Evolutionary conservation across 495 filamentous ascomycete species (phyloP), one percentile per base, ranked within the genome.

Genomic region (Penicillium coprophilum): DNA sequence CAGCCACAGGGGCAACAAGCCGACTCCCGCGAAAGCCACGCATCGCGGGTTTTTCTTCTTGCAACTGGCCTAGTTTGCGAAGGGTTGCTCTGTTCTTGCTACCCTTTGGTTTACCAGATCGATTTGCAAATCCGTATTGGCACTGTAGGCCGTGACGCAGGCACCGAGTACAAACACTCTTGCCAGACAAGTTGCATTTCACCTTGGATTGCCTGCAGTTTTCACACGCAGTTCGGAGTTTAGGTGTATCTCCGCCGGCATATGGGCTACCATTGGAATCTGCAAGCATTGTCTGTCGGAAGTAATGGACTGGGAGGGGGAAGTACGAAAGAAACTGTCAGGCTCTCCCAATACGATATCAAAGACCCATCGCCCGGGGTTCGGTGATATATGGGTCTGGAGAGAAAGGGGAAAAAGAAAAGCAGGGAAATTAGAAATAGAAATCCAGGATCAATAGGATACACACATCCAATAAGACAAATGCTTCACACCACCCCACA

Each of bases 201-300:
- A 78, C 76, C 56, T 78, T 78, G 40, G 76, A 78, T 53, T 77
- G 76, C 30, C 76, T 64, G 59, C 76, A 78, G 44, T 75, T 75
- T 58, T 78, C 76, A 55, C 76, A 78, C 13, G 76, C 76, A 24
- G 76, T 70, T 59, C 76, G 72, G 17, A 77, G 72, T 53, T 77
- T 75, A 20, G 72, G 71, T 43, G 62, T 55, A 45, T 71, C 68
- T 46, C 63, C 65, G 24, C 55, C 66, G 48, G 50, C 60, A 55
- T 60, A 55, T 24, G 59, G 54, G 41, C 46, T 57, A 31, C 55
- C 58, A 56, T 65, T 63, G 13, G 71, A 61, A 50, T 74, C 72
- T 46, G 66, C 57, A 41, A 71, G 68, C 74, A 77, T 77, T 54
- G 55, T 30, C 50, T 40, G 15, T 23, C 24, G 30, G 12, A 12